phyloP scores from a whole-genome alignment of 2,329 filamentous ascomycete species.

The Chalaropsis ovoidea region DNA sequence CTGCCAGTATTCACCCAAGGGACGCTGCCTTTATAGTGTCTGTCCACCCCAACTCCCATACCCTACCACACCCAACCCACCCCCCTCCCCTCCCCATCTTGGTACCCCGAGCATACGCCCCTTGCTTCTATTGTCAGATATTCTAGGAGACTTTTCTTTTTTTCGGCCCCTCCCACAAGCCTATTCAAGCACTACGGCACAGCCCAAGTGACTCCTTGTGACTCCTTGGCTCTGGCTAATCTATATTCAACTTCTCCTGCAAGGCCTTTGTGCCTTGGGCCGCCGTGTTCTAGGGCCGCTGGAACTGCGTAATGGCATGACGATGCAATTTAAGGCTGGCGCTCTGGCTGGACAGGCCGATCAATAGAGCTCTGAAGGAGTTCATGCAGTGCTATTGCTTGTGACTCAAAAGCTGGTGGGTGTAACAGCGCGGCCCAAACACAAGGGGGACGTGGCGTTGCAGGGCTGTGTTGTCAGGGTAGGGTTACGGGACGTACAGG shows the following conservation, averaged over 20 bases:
- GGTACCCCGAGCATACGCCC: too few species aligned
- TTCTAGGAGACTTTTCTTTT: not conserved
- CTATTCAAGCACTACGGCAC: not conserved
- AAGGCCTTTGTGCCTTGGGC: not conserved
- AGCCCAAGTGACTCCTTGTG: not conserved
- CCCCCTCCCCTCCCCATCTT: too few species aligned
- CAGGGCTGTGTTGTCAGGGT: not conserved
- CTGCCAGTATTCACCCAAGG: not conserved
- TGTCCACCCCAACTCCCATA: too few species aligned
- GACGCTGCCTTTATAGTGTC: not conserved
- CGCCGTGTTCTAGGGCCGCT: not conserved
- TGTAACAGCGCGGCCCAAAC: not conserved
- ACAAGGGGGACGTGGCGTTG: not conserved
- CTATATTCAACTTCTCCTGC: not conserved
- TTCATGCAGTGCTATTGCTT: not conserved
- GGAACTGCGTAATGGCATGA: not conserved
- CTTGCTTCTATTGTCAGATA: slow-evolving; percentile 1
- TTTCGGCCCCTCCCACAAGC: not conserved
- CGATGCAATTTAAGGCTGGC: not conserved
- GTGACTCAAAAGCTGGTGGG: not conserved
- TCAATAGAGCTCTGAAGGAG: not conserved
- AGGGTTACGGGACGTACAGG: not conserved
- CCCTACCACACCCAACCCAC: too few species aligned
- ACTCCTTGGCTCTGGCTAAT: not conserved
- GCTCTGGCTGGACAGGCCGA: not conserved